phyloP scores from a whole-genome alignment of 331 rosid genomes.

The Quercus tomentella region DNA sequence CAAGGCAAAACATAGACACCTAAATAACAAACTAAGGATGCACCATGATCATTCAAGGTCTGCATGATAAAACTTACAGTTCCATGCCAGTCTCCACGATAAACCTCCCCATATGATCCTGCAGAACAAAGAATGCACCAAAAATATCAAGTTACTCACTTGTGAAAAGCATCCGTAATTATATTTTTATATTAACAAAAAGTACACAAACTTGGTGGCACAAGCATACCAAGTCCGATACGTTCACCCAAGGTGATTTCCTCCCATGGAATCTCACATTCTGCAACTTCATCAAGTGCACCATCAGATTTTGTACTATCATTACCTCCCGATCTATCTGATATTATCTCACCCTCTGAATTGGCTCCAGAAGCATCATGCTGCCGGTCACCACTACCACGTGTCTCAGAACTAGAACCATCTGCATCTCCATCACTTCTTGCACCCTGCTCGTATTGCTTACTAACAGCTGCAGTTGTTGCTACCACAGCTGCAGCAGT shows the following conservation, averaged over 20 bases:
- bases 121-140: slow-evolving; percentile 27
- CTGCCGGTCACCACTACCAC: slow-evolving; percentile 59
- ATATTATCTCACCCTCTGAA: slow-evolving; percentile 68
- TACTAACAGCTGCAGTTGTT: slow-evolving; percentile 86
- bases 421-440: slow-evolving; percentile 64
- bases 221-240: slow-evolving; percentile 87
- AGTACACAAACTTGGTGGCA: slow-evolving; percentile 23
- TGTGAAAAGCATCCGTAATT: slow-evolving; percentile 9
- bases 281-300: slow-evolving; percentile 78
- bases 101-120: slow-evolving; percentile 99
- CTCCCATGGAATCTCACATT: slow-evolving; percentile 88
- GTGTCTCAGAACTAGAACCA: slow-evolving; percentile 41
- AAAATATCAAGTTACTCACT: slow-evolving; percentile 15
- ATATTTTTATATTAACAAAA: slow-evolving; percentile 6
- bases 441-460: slow-evolving; percentile 67
- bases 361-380: slow-evolving; percentile 38
- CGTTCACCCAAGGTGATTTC: slow-evolving; percentile 94
- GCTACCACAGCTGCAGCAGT: slow-evolving; percentile 96
- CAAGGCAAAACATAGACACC: not conserved
- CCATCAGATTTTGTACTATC: slow-evolving; percentile 79
- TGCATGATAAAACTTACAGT: slow-evolving; percentile 72
- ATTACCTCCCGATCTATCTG: slow-evolving; percentile 71
- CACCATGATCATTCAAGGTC: not conserved
- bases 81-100: slow-evolving; percentile 96
- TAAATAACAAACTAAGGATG: slow-evolving; percentile 11